These are phyloP conservation scores for Cordyceps farinosa DNA, from an alignment of 2,329 filamentous ascomycete genomes.

Conservation along the genomic window DNA sequence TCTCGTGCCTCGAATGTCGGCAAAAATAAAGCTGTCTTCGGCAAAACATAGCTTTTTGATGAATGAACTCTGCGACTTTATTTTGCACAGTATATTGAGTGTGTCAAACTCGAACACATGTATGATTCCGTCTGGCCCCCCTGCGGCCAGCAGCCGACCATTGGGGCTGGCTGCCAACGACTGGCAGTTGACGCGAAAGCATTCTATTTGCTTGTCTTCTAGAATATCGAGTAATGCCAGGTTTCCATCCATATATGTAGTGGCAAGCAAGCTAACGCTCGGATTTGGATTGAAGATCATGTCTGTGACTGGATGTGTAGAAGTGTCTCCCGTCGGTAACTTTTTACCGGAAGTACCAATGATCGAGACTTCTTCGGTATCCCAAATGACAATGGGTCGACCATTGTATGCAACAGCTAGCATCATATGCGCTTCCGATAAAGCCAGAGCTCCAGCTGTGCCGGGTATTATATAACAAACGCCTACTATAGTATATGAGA, in stretches of 20 bases:
- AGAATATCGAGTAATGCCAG: constrained; percentile 32
- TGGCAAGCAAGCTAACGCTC: constrained; percentile 28
- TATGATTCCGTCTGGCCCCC: constrained; percentile 25
- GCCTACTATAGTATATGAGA: too few relatives aligned
- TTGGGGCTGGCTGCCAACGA: constrained; percentile 30
- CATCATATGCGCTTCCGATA: constrained; percentile 30
- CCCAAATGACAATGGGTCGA: constrained; percentile 33
- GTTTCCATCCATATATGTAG: constrained; percentile 31
- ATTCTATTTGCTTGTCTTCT: constrained; percentile 24
- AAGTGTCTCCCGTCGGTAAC: constrained; percentile 28
- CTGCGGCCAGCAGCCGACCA: constrained; percentile 29
- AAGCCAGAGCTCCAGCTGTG: constrained; percentile 25
- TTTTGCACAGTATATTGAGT: constrained; percentile 27
- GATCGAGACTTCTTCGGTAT: constrained; percentile 30
- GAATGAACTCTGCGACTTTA: constrained; percentile 25
- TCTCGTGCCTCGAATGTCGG: constrained; percentile 33
- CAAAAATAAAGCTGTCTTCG: constrained; percentile 31
- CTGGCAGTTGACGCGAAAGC: constrained; percentile 28
- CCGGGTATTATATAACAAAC: too few relatives aligned
- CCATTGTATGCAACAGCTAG: constrained; percentile 32
- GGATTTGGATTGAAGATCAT: constrained; percentile 36
- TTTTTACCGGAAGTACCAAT: constrained; percentile 35
- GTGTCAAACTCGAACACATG: constrained; percentile 30
- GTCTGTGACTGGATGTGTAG: constrained; percentile 27
- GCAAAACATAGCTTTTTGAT: constrained; percentile 33